phyloP scores from a whole-genome alignment of 257 asterid species.

The Gynochthodes officinalis region DNA sequence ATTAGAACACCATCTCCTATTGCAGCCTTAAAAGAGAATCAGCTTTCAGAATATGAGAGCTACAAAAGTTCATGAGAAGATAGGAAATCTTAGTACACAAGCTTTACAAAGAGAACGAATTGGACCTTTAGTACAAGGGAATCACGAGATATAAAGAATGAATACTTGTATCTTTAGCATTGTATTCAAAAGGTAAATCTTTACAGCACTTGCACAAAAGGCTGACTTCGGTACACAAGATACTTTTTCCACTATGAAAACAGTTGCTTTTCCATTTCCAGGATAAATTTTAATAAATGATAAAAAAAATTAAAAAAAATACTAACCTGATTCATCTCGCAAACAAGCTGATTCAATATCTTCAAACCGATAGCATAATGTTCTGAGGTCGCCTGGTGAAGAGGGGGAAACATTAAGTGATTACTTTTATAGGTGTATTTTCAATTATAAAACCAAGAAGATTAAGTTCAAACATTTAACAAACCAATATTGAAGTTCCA shows the following conservation, averaged over 20 bases:
- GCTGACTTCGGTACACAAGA: neutral
- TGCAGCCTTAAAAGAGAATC: neutral
- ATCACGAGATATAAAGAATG: neutral
- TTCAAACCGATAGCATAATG: constrained; percentile 89
- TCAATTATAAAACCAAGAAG: neutral
- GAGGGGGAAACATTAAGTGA: constrained; percentile 25
- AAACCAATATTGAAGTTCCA: neutral
- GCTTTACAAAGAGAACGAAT: neutral
- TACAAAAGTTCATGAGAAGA: neutral
- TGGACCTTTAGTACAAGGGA: neutral
- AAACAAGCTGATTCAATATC: constrained; percentile 92
- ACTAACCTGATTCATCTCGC: constrained; percentile 95
- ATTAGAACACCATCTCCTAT: neutral
- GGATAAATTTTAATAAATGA: neutral
- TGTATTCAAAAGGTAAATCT: neutral
- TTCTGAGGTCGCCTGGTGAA: constrained; percentile 78
- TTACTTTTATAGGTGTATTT: neutral
- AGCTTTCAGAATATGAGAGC: neutral
- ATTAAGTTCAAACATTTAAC: neutral
- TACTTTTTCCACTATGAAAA: neutral
- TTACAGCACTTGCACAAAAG: neutral
- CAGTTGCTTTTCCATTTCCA: neutral
- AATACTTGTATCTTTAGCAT: neutral
- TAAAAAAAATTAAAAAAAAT: constrained; percentile 10
- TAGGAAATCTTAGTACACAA: neutral